Conservation (phyloP, 495 filamentous ascomycete species). For the Penicillium waksmanii region DNA sequence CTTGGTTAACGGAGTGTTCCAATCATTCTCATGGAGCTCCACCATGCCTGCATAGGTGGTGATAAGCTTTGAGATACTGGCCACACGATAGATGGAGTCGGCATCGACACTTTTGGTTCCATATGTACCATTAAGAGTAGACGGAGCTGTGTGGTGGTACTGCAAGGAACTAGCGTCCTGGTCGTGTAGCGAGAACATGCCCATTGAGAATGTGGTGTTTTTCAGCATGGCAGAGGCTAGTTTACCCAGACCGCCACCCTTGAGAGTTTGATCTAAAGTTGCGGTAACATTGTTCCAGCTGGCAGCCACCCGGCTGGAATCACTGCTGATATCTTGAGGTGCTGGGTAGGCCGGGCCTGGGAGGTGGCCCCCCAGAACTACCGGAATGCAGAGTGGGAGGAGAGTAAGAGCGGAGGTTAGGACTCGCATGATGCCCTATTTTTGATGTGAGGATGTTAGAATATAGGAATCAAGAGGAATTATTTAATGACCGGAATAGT, state of each 20-base stretch:
- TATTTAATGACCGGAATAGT: not conserved
- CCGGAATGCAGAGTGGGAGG: constrained; percentile 10
- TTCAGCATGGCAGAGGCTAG: constrained; percentile 24
- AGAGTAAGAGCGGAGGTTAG: not conserved
- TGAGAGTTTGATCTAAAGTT: constrained; percentile 24
- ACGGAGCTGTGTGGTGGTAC: constrained; percentile 29
- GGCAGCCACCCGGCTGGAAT: constrained; percentile 36
- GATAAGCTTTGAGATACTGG: constrained; percentile 57
- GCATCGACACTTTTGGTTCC: constrained; percentile 47
- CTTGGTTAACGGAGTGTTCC: constrained; percentile 51
- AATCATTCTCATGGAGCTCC: constrained; percentile 34
- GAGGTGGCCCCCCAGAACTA: constrained; percentile 33
- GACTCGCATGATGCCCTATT: not conserved
- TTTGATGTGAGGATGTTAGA: not conserved
- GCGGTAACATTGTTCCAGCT: constrained; percentile 46
- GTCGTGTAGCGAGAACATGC: constrained; percentile 43
- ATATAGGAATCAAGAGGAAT: not conserved
- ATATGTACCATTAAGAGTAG: constrained; percentile 20
- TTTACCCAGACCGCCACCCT: constrained; percentile 1
- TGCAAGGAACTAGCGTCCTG: constrained; percentile 36
- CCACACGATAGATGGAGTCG: constrained; percentile 54
- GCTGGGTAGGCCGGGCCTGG: constrained; percentile 40
- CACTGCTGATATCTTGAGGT: constrained; percentile 40
- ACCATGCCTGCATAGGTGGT: constrained; percentile 48
- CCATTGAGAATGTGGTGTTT: constrained; percentile 50